Evolutionary conservation across 371 early-diverging fungal genomes (phyloP), one percentile per base, ranked within the genome.

Genomic region (Mucor indicus): DNA sequence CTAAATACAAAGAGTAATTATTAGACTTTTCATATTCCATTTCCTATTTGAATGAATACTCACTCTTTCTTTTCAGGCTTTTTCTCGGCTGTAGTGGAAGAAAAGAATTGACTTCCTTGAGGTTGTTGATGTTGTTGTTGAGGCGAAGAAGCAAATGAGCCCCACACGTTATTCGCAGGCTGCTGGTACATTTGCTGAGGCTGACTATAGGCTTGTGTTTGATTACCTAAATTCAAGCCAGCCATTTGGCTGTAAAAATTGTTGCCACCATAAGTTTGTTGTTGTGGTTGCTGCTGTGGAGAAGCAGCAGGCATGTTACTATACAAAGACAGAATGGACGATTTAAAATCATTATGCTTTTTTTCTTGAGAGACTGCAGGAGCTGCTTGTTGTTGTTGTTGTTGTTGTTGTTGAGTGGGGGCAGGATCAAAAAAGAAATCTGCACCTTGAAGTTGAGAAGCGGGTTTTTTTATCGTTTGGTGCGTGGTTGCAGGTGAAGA

Each of bases 271-370:
- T 44, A 45, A 22, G 39, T 31, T 44, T 50, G 39, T 24, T 42
- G 49, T 13, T 47, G 55, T 33, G 40, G 42, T 8, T 35, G 40
- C 33, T 32, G 23, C 8, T 40, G 43, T 13, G 55, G 44, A 23
- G 30, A 22, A 41, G 50, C 59, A 46, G 52, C 64, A 60, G 50
- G 52, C 35, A 54, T 60, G 20, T 31, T 47, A 36, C 57, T 62
- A 36, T 82, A 82, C 23, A 82, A 44, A 3, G 83, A 82, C 20
- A 82, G 59, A 55, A 82, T 80, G 8, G 77, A 77, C 15, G 77
- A 75, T 45, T 79, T 79, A 50, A 80, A 57, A 45, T 79, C 77
- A 25, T 69, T 53, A 15, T 71, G 70, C 17, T 64, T 58, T 32
- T 48, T 52, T 13, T 45, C 44, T 49, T 54, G 60, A 27, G 6